A percentile compares a stretch with the other conserved stretches of the same genome.
These are phyloP conservation scores for Ceratocystis lukuohia DNA, from an alignment of 2,329 filamentous ascomycete species.

Conservation along the genomic window DNA sequence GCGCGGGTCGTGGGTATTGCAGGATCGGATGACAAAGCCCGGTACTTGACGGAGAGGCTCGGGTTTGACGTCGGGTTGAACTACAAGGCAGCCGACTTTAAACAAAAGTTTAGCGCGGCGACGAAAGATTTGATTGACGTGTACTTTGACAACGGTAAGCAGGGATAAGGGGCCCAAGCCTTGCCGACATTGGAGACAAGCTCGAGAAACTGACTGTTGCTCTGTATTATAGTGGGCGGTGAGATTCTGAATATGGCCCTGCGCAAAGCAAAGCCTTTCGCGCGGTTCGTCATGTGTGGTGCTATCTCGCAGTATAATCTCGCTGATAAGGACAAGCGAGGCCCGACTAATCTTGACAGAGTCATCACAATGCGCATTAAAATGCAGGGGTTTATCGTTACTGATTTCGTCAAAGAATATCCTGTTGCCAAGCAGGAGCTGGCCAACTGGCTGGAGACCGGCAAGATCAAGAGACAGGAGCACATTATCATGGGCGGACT, in stretches of 20 bases:
- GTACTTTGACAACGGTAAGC: constrained; percentile 52
- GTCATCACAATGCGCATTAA: constrained; percentile 42
- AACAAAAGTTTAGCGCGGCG: constrained; percentile 43
- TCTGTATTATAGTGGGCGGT: constrained; percentile 39
- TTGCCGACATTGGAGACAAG: not conserved
- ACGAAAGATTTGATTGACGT: constrained; percentile 51
- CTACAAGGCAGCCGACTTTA: constrained; percentile 54
- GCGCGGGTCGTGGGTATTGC: constrained; percentile 49
- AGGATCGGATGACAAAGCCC: constrained; percentile 53
- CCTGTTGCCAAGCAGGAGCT: constrained; percentile 46
- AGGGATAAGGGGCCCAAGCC: not conserved
- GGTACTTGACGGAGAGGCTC: constrained; percentile 49
- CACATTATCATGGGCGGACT: constrained; percentile 59
- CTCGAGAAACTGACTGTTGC: constrained; percentile 15
- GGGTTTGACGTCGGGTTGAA: constrained; percentile 56
- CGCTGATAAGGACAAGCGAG: constrained; percentile 33
- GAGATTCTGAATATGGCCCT: constrained; percentile 57
- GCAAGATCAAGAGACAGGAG: constrained; percentile 59
- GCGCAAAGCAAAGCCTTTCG: constrained; percentile 44
- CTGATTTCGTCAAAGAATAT: constrained; percentile 51
- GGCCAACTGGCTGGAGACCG: constrained; percentile 53
- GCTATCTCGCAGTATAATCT: constrained; percentile 57
- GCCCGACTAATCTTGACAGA: constrained; percentile 42
- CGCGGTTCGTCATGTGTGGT: constrained; percentile 60
- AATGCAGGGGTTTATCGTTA: constrained; percentile 61